Conservation (phyloP, 2,329 filamentous ascomycete genomes). For the Xylaria sp. region DNA sequence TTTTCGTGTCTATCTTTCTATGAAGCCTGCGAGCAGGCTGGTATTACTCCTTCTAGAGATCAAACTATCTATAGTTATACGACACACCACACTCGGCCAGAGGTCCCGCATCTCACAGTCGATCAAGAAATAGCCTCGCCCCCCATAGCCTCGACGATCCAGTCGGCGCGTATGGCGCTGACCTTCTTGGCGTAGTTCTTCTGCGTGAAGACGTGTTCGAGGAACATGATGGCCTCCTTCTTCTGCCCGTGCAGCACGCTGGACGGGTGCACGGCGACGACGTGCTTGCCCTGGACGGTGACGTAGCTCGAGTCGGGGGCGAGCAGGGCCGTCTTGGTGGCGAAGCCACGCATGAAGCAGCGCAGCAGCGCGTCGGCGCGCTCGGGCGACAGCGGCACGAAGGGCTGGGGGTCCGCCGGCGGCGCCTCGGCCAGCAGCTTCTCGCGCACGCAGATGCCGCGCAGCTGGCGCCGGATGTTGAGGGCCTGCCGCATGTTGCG, state of each 20-base stretch:
- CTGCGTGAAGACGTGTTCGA: conserved; percentile 73
- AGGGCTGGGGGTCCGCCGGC: conserved; percentile 64
- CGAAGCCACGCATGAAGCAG: conserved; percentile 71
- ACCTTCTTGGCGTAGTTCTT: conserved; percentile 75
- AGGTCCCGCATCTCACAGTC: not conserved
- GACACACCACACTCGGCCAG: not conserved
- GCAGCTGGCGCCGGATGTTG: conserved; percentile 70
- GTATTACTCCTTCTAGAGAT: not conserved
- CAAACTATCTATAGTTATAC: not conserved
- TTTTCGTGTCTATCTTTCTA: not conserved
- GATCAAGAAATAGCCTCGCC: conserved; percentile 22
- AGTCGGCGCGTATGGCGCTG: conserved; percentile 67
- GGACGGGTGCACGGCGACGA: conserved; percentile 70
- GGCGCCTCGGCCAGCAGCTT: conserved; percentile 59
- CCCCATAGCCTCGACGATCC: conserved; percentile 62
- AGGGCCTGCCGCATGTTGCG: conserved; percentile 71
- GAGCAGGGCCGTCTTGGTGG: conserved; percentile 68
- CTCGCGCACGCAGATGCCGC: conserved; percentile 63
- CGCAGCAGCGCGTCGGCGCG: conserved; percentile 64
- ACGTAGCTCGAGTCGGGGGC: conserved; percentile 70
- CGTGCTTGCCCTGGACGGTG: conserved; percentile 68
- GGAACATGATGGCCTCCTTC: conserved; percentile 73
- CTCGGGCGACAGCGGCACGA: conserved; percentile 64
- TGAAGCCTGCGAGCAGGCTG: not conserved
- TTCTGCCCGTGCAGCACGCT: conserved; percentile 71